Base-by-base conservation (phyloP, 106 monocot genomes). In the Dioscorea dumetorum region DNA sequence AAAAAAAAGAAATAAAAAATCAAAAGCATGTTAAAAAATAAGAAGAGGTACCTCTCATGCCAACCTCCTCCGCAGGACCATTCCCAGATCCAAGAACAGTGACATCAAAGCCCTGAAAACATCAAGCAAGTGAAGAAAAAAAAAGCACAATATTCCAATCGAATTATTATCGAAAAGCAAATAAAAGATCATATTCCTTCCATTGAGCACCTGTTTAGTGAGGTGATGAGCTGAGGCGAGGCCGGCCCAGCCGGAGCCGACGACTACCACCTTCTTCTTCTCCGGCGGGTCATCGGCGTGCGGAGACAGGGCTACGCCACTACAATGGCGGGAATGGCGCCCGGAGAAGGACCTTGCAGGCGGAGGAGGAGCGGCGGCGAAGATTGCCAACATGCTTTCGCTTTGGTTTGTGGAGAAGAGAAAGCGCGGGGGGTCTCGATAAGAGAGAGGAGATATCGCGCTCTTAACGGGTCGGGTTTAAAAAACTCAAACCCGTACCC, bases 201-300 rank as follows among this genome's bases (percentile, higher is more conserved):
- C 2, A 28, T 28, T 28, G 28, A 28, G 28, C 22, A 82, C 84
- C 74, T 87, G 87, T 41, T 91, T 84, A 72, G 67, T 33, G 33
- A 91, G 82, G 64, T 91, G 91, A 73, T 91, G 87, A 53, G 91
- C 84, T 1, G 82, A 79, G 50, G 82, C 84, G 60, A 91, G 85
- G 49, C 81, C 87, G 22, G 87, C 82, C 84, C 91, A 87, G 33
- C 87, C 91, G 53, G 84, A 79, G 51, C 91, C 91, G 33, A 85
- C 73, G 57, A 91, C 85, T 23, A 88, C 78, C 33, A 91, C 88
- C 72, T 84, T 84, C 81, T 80, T 91, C 76, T 34, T 59, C 33
- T 17, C 3, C 24, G 24, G 35, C 4, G 57, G 21, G 14, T 15
- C 28, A 15, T 4, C 20, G 28, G 66, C 20, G 34, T 14, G 22